Evolutionary conservation across 306 rosid species (phyloP).

Genomic region (Ormosia emarginata): DNA sequence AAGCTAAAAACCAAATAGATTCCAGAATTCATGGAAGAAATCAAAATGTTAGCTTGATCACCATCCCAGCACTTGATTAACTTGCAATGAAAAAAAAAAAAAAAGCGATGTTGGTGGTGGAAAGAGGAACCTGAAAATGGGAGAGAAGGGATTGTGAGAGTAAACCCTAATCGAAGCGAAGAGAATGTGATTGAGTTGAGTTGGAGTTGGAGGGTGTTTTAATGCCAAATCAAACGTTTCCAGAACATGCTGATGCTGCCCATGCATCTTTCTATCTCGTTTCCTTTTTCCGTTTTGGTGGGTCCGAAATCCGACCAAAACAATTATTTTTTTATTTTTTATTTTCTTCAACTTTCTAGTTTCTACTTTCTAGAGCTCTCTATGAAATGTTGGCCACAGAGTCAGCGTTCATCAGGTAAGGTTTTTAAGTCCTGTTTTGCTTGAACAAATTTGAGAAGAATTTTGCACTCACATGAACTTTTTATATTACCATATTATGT

Average conservation of each 20-base stretch:
- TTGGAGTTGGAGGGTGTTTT: neutral
- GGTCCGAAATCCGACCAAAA: neutral
- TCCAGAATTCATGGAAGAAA: neutral
- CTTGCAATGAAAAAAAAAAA: neutral
- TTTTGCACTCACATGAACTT: too few relatives aligned
- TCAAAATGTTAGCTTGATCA: neutral
- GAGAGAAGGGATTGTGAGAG: neutral
- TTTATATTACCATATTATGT: too few relatives aligned
- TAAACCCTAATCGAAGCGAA: neutral
- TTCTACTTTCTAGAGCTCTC: conserved; percentile 2
- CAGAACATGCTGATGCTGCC: neutral
- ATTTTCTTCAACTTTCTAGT: neutral
- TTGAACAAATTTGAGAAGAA: too few relatives aligned
- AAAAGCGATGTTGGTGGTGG: neutral
- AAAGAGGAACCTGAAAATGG: conserved; percentile 7
- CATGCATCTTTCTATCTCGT: neutral
- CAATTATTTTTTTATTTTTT: too few relatives aligned
- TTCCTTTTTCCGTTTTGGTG: neutral
- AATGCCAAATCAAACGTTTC: neutral
- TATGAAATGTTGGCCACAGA: neutral
- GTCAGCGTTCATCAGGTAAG: too few relatives aligned
- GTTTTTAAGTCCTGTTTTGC: too few relatives aligned
- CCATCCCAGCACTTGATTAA: neutral
- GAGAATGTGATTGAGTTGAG: neutral
- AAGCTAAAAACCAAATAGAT: neutral